Conservation (phyloP, 176 grass and related monocot genomes). For the Musa itinerans region DNA sequence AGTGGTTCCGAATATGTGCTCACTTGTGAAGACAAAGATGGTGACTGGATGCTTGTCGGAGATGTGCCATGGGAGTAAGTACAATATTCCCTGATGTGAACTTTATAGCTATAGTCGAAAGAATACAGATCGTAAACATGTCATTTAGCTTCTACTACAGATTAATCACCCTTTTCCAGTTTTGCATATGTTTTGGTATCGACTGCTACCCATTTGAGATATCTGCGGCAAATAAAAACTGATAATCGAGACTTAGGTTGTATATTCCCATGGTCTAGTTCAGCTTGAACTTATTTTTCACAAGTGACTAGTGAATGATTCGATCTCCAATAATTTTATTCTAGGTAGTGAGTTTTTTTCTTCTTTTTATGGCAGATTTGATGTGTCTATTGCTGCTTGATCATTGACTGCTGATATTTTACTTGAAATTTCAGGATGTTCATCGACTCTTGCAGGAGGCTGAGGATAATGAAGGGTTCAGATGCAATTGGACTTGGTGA, state of each 20-base stretch:
- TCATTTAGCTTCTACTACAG: neutral
- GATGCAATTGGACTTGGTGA: constrained; percentile 82
- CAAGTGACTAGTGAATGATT: neutral
- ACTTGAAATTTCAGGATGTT: constrained; percentile 57
- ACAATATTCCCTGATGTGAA: neutral
- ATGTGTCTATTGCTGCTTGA: neutral
- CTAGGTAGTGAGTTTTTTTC: neutral
- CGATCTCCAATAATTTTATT: neutral
- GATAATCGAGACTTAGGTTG: no score
- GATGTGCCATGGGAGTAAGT: constrained; percentile 80
- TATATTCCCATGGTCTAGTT: no score
- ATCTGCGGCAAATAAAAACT: no score
- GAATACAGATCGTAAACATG: neutral
- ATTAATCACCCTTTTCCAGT: neutral
- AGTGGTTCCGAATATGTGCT: constrained; percentile 60
- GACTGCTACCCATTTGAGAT: no score
- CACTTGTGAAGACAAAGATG: constrained; percentile 83
- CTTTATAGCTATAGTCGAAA: neutral
- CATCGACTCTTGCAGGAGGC: constrained; percentile 55
- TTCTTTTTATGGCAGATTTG: neutral
- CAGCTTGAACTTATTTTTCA: neutral
- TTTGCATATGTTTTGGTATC: neutral
- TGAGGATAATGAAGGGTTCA: constrained; percentile 81
- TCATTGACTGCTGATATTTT: neutral
- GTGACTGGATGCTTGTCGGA: constrained; percentile 81